Base-by-base conservation (phyloP, 2,329 filamentous ascomycete species). In the Cryphonectria carpinicola region DNA sequence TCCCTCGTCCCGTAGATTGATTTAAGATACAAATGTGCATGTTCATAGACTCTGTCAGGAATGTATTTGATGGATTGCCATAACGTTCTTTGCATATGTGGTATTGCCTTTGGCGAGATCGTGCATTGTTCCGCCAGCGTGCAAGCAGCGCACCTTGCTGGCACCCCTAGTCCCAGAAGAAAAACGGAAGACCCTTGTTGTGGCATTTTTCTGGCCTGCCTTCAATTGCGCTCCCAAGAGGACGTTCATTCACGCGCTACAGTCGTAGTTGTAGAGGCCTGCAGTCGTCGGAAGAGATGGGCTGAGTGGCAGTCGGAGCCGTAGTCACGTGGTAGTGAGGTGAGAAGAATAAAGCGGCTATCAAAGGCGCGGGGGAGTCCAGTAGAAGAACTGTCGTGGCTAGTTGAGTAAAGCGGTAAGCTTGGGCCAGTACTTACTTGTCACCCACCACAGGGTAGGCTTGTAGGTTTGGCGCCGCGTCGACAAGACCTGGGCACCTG, bases 401-500 rank as follows among this genome's bases (percentile, higher is more conserved):
- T 25, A 17, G 19, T 32, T 32, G 32, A 32, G 17, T 8, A 19
- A 22, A 49, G 19, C 5, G 43, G 17, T n/a, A 49, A n/a, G 46
- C 46, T 49, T n/a, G 46, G 46, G 46, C 46, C 46, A n/a, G 46
- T 49, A 22, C 17, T 4, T 46, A 7, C 19, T 7, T 49, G 46
- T 28, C 13, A 56, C 32, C 49, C 49, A 52, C 52, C n/a, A 28
- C 52, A 56, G n/a, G 25, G 61, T 28, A 63, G 35, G 22, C 22
- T 25, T 41, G 22, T 46, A 64, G 25, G 22, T 43, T 63, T 63
- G 61, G 61, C 61, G 37, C 37, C 37, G 37, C 61, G 35, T 28
- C 61, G 32, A 35, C 58, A 17, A 61, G 32, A 39, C 58, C 32
- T 43, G 37, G 61, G 32, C 61, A 43, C 22, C 60, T 63, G 25